Evolutionary conservation across 352 stramenopile genomes (phyloP), one percentile per base, ranked within the genome.

Genomic region (Achlya hypogyna): DNA sequence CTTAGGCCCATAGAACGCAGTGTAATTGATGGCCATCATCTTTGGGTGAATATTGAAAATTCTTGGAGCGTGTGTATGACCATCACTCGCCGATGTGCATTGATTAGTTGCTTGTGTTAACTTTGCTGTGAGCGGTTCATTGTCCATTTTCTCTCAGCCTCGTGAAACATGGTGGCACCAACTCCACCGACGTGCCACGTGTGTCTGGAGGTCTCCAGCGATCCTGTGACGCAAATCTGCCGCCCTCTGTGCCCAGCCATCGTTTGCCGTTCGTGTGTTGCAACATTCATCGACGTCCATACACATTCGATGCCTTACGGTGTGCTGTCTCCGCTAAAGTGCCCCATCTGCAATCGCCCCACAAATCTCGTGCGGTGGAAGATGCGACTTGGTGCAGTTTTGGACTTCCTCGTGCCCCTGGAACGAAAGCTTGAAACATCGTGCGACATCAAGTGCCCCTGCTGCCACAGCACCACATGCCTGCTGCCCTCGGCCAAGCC

Each of bases 331-430:
- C 52, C 52, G 56, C 56, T 64, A 14, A 51, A 64, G 16, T 64
- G 56, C 29, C 56, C 56, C 5, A 64, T 64, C 25, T 64, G 56
- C 29, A 52, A 53, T 64, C 56, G 56, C 4, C 56, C 56, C 10
- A 23, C 25, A 28, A 56, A 56, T n/a, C 2, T 56, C 2, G 49
- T 56, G 2, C 25, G 31, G 12, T 56, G 49, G 49, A 12, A 20
- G 1, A n/a, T 25, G 31, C 49, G 49, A 16, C 8, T 56, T 22
- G 25, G 20, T 4, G 16, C 14, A 16, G 31, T 16, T 31, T 12
- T 16, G 2, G n/a, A 56, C 2, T 16, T 35, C 25, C 25, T 56
- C 8, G 25, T 3, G 8, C 49, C 25, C 12, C 23, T 56, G 12
- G 49, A 56, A 56, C 4, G 12, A 35, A 31, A 35, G 25, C 12